These are phyloP conservation scores for Talaromyces sp. DNA, from an alignment of 2,329 filamentous ascomycete genomes.

Conservation along the genomic window DNA sequence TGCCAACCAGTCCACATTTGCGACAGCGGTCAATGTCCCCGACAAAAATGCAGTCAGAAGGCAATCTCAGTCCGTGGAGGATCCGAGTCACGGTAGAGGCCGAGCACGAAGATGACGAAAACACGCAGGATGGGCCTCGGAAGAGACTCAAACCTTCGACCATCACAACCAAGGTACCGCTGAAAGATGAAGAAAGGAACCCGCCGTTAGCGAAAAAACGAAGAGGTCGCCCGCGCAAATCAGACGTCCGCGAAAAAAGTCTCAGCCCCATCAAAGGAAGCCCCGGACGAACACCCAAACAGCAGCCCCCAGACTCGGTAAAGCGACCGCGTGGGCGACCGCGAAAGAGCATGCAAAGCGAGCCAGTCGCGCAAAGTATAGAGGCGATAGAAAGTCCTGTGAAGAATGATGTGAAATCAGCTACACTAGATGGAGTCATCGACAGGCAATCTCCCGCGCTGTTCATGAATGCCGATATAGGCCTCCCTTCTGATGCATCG, in stretches of 20 bases:
- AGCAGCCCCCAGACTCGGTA: constrained; percentile 27
- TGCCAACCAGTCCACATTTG: constrained; percentile 38
- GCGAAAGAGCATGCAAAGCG: constrained; percentile 32
- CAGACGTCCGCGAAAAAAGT: constrained; percentile 30
- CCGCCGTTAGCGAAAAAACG: constrained; percentile 39
- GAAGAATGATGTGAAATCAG: constrained; percentile 6
- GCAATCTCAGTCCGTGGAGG: constrained; percentile 46
- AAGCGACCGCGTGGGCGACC: constrained; percentile 38
- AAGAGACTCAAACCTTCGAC: constrained; percentile 32
- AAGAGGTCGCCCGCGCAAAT: constrained; percentile 44
- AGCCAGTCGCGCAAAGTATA: constrained; percentile 21
- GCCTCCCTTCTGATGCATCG: constrained; percentile 1
- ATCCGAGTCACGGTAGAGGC: constrained; percentile 48
- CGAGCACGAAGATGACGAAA: constrained; percentile 39
- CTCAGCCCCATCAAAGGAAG: constrained; percentile 34
- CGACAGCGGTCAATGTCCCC: constrained; percentile 34
- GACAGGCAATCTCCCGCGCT: constrained; percentile 24
- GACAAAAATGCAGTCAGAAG: constrained; percentile 36
- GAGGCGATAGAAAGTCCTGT: constrained; percentile 23
- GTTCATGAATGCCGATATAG: constrained; percentile 19
- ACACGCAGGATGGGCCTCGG: constrained; percentile 27
- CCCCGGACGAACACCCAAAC: constrained; percentile 32
- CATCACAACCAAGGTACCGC: constrained; percentile 40
- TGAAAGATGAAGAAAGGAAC: constrained; percentile 36
- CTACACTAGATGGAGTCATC: constrained; percentile 28